Base-by-base conservation (phyloP, 2,329 filamentous ascomycete species). In the Parasarocladium wereldwijsianum region DNA sequence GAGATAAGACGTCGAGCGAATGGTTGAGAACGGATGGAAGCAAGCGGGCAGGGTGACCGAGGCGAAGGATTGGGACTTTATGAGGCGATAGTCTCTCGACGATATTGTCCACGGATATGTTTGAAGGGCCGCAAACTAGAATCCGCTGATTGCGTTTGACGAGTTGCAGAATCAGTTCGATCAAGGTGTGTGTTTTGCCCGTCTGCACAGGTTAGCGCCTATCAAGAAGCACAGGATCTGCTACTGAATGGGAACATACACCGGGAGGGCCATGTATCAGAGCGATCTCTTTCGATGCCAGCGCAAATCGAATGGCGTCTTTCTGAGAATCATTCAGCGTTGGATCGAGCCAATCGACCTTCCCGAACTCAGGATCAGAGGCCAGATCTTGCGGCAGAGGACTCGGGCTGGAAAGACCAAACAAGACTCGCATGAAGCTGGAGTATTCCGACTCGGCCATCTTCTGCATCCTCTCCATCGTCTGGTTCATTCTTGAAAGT, bases 41-140 rank as follows among this genome's bases (percentile, higher is more conserved):
- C 16, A 98, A 65, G 13, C 90, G 76, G 2, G 90, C 90, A 0
- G 90, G 90, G 51, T 98, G 90, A 1, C 90, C 90, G 1, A 98
- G 70, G 2, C 90, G 78, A 20, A 96, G 69, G 43, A 96, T 84
- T 0, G 84, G 78, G 2, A 94, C 65, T 44, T 84, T 85, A 51
- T 86, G 80, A 0, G 81, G 74, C 2, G 85, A 73, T 2, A 96
- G 67, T 6, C 90, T 75, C 54, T 98, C 90, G 7, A 94, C 86
- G 34, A 98, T 93, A 47, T 98, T 98, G 64, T 98, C 90, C 1
- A 98, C 90, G 1, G 84, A 90, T 42, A 98, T 86, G 49, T 98
- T 98, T 17, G 84, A 93, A 0, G 90, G 90, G 0, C 87, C 90
- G 44, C 90, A 96, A n/a, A 96, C 87, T 2, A 96, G 64, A 8